Conservation (phyloP, 2,329 filamentous ascomycete genomes). For the Ceratocystis alfenasii region DNA sequence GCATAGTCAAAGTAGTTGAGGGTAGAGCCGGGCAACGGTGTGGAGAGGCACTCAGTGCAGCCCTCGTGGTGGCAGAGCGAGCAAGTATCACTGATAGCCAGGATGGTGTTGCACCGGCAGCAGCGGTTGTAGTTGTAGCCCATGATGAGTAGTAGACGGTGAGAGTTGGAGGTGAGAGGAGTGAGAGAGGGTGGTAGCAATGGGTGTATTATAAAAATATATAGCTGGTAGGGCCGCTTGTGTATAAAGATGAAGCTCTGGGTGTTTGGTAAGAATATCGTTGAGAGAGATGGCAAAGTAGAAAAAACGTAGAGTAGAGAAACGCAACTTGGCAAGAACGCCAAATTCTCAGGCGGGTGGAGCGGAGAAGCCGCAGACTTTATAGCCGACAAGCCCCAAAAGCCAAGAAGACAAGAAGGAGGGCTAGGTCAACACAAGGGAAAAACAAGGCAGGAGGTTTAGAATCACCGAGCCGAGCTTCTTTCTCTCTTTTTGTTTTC, state of each 20-base stretch:
- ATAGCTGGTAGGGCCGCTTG: neutral
- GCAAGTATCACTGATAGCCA: conserved; percentile 46
- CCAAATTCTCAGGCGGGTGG: neutral
- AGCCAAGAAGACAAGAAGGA: neutral
- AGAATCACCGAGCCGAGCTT: conserved; percentile 4
- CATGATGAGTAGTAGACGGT: neutral
- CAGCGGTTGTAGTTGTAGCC: conserved; percentile 37
- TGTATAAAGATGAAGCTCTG: neutral
- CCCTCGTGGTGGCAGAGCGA: conserved; percentile 39
- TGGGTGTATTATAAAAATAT: neutral
- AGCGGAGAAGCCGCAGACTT: conserved; percentile 1
- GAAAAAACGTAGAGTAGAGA: neutral
- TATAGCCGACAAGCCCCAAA: neutral
- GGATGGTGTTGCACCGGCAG: conserved; percentile 44
- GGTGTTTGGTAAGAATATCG: neutral
- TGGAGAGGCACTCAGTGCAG: conserved; percentile 35
- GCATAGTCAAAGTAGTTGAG: conserved; percentile 19
- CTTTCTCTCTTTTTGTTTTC: neutral
- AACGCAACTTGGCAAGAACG: neutral
- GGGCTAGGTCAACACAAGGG: neutral
- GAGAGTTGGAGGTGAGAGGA: neutral
- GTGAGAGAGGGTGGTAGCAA: neutral
- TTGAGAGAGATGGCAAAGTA: neutral
- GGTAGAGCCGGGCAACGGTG: conserved; percentile 15
- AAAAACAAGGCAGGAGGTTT: neutral